Percentiles rank a stretch among this genome's conserved stretches.
These are phyloP conservation scores for Blastobotrys raffinosifermentans DNA, from an alignment of 1,139 yeast species.

Conservation along the genomic window DNA sequence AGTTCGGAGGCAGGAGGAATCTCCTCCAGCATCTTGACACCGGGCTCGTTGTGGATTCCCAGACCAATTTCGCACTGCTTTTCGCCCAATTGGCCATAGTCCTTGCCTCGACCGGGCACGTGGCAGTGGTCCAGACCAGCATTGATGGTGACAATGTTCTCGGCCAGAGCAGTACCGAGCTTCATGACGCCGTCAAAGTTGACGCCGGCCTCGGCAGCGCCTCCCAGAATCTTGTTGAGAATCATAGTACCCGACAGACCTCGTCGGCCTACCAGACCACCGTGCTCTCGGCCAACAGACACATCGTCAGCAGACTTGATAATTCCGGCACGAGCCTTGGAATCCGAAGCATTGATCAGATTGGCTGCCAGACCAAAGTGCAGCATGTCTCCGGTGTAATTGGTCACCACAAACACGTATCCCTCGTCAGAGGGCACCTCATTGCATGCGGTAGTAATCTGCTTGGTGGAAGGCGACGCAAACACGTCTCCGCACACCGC, in stretches of 20 bases:
- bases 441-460: conserved; percentile 38
- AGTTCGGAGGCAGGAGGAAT: conserved; percentile 43
- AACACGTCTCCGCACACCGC: conserved; percentile 45
- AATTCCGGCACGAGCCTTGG: conserved; percentile 20
- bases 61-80: conserved; percentile 40
- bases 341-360: conserved; percentile 21
- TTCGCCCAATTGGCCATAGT: conserved; percentile 15
- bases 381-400: conserved; percentile 56
- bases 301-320: conserved; percentile 40
- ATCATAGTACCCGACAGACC: conserved; percentile 45
- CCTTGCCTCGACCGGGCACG: conserved; percentile 43
- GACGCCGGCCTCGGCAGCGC: conserved; percentile 37
- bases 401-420: conserved; percentile 47
- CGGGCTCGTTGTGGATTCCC: conserved; percentile 53
- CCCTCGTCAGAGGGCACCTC: conserved; percentile 37
- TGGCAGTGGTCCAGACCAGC: conserved; percentile 51
- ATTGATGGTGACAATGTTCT: conserved; percentile 42
- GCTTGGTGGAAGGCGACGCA: conserved; percentile 42
- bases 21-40: conserved; percentile 31
- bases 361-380: conserved; percentile 48
- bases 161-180: conserved; percentile 37
- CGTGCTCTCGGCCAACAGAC: conserved; percentile 41
- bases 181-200: conserved; percentile 35
- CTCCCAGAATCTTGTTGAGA: conserved; percentile 43
- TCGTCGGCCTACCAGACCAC: conserved; percentile 45